Base-by-base conservation (phyloP, 1,284 basidiomycete genomes). In the Austroboletus rostrupii region DNA sequence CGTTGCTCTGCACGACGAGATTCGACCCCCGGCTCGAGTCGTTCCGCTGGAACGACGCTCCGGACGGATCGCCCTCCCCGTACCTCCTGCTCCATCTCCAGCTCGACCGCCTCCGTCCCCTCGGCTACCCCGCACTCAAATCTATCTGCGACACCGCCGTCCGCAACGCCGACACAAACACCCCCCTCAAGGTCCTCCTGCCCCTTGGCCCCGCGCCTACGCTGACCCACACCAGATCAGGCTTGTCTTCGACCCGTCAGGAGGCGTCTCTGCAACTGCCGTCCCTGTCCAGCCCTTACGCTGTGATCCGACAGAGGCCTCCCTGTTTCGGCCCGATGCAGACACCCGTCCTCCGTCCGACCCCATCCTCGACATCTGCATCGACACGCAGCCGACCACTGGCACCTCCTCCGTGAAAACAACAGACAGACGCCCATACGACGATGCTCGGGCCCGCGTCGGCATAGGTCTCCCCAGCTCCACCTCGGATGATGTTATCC, bases 321-420 rank as follows among this genome's bases (percentile, higher is more conserved):
- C 73, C 19, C 59, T 61, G 44, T 69, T 73, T 53, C 61, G 73
- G 60, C 72, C 76, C 44, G 45, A 59, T 21, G 52, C 59, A 28
- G 60, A 68, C 38, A n/a, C 47, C 17, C 54, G 58, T 48, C 26
- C 65, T 44, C 53, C 55, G 43, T 60, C 59, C 46, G 65, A 60
- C 39, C 61, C 69, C 14, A 58, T 72, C 20, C 63, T 76, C 49
- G 62, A 61, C 19, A 57, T 87, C 43, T 69, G 71, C 48, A 53
- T 87, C 43, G 87, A 90, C 64, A 72, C 70, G 2, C 61, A 71
- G 50, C 66, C 78, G 5, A 85, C 81, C 1, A 62, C 72, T 9
- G 67, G 76, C 0, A 81, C 81, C 12, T 53, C 76, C 16, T 60
- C 63, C 29, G 83, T 84, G 41, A 90, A 90, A 66, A 90, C 87